Evolutionary conservation across 768 basidiomycete species (phyloP), one percentile per base, ranked within the genome.

Genomic region (Boletus sp.): DNA sequence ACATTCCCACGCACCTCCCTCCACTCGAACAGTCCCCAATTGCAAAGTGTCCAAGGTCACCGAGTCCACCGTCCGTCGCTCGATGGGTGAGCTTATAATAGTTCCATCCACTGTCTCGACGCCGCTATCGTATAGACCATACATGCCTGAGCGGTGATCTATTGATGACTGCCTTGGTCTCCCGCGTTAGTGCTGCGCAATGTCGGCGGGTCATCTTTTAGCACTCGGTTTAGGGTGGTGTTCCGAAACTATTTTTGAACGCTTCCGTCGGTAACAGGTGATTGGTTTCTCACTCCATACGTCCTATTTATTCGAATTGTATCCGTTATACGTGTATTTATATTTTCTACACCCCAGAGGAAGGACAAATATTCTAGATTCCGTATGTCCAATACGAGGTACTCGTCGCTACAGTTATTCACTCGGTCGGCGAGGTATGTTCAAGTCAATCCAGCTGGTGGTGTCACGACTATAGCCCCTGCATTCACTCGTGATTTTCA

Each of bases 41-140:
- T 25, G 3, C 33, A 58, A 55, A 27, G 55, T 57, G 14, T 58
- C 55, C 30, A 56, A 46, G 19, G 13, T 39, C 44, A 56, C 59
- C 1, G 65, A 66, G 50, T 59, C 65, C 6, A 64, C 65, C 2
- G 56, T 67, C 14, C 62, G 61, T 37, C 65, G 67, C 29, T 51
- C 62, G n/a, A 64, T 58, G 54, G 54, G n/a, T n/a, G n/a, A n/a
- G n/a, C n/a, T n/a, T n/a, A n/a, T n/a, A n/a, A n/a, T n/a, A n/a
- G n/a, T n/a, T 15, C 6, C 5, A 23, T 37, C 13, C 5, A n/a
- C 10, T 15, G 1, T 42, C 10, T 8, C 30, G 33, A 25, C 32
- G 5, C 17, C 4, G 0, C 19, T 30, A n/a, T 37, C 29, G 14
- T 29, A n/a, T 43, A 7, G 9, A 33, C 1, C 14, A 62, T 54